Evolutionary conservation across 352 stramenopile species (phyloP), one percentile per base, ranked within the genome.

Genomic region (Phytophthora sansomeana): DNA sequence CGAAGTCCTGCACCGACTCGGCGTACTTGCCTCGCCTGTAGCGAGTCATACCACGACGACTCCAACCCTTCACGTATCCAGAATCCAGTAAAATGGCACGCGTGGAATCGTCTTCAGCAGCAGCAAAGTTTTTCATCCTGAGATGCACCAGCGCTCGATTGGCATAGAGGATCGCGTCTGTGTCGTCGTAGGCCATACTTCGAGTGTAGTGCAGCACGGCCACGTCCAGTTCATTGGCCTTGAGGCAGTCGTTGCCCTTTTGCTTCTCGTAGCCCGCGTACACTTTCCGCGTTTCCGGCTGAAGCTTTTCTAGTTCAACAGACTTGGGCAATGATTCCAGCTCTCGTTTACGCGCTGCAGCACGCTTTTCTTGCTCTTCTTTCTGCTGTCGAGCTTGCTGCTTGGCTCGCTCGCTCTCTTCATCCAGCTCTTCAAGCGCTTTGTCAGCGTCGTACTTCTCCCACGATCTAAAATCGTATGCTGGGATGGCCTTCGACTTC

Each of bases 211-310:
- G 95, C 17, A 91, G 44, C 14, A 95, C 56, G 5, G 94, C 89
- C 21, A 93, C 85, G 17, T 98, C 85, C 38, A 90, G 85, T 49
- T 98, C 92, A 24, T 83, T 81, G 6, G 74, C 78, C 32, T 83
- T 81, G 74, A 98, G 98, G 57, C 83, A 93, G 66, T 98, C 95
- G 64, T 98, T 98, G 8, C 95, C 95, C 62, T 98, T 98, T 41
- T 97, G 78, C 66, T 97, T 96, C 59, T 98, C 95, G 35, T 89
- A 72, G 9, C 75, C 67, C 19, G 87, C 85, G 39, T 84, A 85
- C 30, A 93, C 58, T 48, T 87, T 78, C 11, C 74, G 60, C 46
- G 86, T 85, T 38, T 81, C 66, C 0, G 48, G 30, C 26, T 87
- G 79, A 16, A 93, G 73, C 35, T 74, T 76, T 21, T 81, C 69